Evolutionary conservation across 225 moss, liverwort and hornwort genomes (phyloP).

Genomic region (Antitrichia curtipendula): DNA sequence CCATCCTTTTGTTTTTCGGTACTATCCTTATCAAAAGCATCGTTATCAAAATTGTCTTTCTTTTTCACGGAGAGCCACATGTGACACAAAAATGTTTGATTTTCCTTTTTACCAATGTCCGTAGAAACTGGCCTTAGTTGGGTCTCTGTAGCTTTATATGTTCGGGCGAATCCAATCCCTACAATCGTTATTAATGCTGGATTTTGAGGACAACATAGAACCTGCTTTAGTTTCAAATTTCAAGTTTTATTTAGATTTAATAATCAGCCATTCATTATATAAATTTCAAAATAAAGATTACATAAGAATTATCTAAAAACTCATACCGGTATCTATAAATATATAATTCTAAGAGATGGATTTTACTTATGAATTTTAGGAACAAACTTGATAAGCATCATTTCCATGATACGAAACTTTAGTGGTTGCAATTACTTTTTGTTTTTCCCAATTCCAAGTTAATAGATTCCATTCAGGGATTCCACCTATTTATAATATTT

Average conservation of each 20-base stretch:
- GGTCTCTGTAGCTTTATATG: constrained; percentile 53
- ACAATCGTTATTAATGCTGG: constrained; percentile 46
- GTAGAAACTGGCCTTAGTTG: constrained; percentile 62
- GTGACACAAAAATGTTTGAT: constrained; percentile 47
- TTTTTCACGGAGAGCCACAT: constrained; percentile 39
- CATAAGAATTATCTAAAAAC: too few relatives aligned
- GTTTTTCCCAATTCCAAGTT: constrained; percentile 80
- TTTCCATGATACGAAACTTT: constrained; percentile 58
- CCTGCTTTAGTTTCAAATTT: constrained; percentile 1
- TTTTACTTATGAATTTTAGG: not conserved
- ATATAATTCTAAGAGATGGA: not conserved
- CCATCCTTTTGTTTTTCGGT: constrained; percentile 47
- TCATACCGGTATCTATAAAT: too few relatives aligned
- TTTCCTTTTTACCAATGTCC: constrained; percentile 48
- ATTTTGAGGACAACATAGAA: constrained; percentile 68
- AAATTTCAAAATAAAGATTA: not conserved
- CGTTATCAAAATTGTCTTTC: constrained; percentile 19
- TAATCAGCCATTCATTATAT: too few relatives aligned
- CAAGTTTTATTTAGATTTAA: not conserved
- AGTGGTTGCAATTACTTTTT: constrained; percentile 39
- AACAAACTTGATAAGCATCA: constrained; percentile 51
- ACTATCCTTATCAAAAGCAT: constrained; percentile 24
- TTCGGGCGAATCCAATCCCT: constrained; percentile 62
- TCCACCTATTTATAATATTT: constrained; percentile 4
- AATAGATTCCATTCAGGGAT: constrained; percentile 65